phyloP scores from a whole-genome alignment of 2,329 filamentous ascomycete species.

The Hypoxylon sp. region DNA sequence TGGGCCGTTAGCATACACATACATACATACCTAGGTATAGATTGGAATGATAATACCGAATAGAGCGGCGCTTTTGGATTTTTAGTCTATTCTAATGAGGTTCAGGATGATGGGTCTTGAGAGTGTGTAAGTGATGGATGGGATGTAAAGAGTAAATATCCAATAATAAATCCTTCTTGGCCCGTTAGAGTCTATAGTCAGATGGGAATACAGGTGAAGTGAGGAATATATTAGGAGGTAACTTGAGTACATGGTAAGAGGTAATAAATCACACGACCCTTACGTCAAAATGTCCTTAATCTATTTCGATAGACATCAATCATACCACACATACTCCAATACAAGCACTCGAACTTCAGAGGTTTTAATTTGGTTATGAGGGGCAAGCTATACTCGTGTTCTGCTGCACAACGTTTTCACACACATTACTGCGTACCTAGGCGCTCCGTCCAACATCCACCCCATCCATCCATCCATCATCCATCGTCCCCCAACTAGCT shows the following conservation, averaged over 20 bases:
- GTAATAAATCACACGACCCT: no score
- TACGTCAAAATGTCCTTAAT: no score
- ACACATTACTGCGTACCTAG: constrained; percentile 2
- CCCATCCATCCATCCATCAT: constrained; percentile 6
- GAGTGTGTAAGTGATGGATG: no score
- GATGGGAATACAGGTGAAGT: no score
- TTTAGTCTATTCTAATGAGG: background rate
- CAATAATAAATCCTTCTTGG: no score
- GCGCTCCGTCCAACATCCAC: background rate
- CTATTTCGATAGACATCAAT: no score
- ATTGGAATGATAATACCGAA: constrained; percentile 22
- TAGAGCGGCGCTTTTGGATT: constrained; percentile 7
- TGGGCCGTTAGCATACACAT: constrained; percentile 2
- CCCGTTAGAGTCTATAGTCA: no score
- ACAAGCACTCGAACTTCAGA: constrained; percentile 17
- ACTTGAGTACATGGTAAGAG: no score
- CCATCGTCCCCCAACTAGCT: background rate
- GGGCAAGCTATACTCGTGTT: background rate
- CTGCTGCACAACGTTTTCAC: constrained; percentile 7
- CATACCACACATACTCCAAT: background rate
- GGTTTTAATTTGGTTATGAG: constrained; percentile 23
- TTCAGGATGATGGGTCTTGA: background rate
- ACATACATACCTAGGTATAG: constrained; percentile 5
- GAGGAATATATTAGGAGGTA: no score
- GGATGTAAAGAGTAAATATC: no score